A percentile compares a stretch with the other conserved stretches of the same genome.
Evolutionary conservation across 78 protist species (phyloP).

Genomic region (Dictyostelium intermedium): DNA sequence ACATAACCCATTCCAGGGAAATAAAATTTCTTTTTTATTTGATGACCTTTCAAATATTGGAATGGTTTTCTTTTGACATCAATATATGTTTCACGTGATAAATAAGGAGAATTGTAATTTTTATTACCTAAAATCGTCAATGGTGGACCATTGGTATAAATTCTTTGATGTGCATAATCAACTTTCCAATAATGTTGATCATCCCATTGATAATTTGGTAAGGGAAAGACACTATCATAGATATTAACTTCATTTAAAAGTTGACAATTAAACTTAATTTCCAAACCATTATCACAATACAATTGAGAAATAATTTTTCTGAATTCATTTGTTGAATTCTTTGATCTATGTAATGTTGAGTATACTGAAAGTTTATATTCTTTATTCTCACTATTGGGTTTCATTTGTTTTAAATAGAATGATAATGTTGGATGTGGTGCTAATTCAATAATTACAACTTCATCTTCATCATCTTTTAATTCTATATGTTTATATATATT

Average conservation of each 20-base stretch:
- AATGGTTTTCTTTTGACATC: not conserved
- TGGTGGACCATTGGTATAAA: not conserved
- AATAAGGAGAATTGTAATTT: not conserved
- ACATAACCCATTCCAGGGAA: conserved; percentile 24
- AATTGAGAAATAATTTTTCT: not conserved
- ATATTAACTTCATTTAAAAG: not conserved
- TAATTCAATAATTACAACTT: not conserved
- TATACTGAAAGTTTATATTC: not conserved
- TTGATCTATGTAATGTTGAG: conserved; percentile 15
- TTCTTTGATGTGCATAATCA: not conserved
- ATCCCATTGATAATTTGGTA: conserved; percentile 49
- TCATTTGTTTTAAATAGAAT: not conserved
- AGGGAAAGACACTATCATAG: not conserved
- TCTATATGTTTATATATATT: not conserved
- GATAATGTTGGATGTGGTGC: conserved; percentile 70
- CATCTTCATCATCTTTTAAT: not conserved
- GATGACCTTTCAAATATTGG: conserved; percentile 26
- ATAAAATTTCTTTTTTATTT: not conserved
- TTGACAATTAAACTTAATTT: not conserved
- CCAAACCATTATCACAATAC: not conserved
- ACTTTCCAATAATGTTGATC: not conserved
- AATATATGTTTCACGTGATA: not conserved
- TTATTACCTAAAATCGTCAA: not conserved
- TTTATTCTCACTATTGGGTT: not conserved
- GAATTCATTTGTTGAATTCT: not conserved